Percentiles rank a stretch among this genome's conserved stretches.
Evolutionary conservation across 2,329 filamentous ascomycete species (phyloP).

Genomic region (Cyclaneusma minus): DNA sequence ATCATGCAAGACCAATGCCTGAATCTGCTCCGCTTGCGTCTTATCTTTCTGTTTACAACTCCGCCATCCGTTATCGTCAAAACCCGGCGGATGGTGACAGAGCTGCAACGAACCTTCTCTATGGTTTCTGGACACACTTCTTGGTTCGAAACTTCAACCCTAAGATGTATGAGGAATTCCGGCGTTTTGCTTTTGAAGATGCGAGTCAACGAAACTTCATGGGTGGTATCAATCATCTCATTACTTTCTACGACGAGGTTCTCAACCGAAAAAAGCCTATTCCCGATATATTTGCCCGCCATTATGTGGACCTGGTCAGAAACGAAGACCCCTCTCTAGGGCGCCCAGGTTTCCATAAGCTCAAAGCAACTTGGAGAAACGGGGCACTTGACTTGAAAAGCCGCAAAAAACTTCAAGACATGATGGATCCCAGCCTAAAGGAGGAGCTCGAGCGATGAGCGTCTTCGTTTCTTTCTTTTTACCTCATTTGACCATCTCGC

Average conservation of each 20-base stretch:
- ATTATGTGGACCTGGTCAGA: conserved; percentile 38
- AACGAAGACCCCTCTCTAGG: conserved; percentile 25
- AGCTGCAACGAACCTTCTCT: conserved; percentile 46
- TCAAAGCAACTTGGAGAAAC: conserved; percentile 36
- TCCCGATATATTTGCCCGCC: conserved; percentile 32
- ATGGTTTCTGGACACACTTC: conserved; percentile 63
- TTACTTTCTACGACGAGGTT: conserved; percentile 48
- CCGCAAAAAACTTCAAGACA: conserved; percentile 36
- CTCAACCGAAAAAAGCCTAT: conserved; percentile 33
- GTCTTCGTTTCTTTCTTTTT: too few species aligned
- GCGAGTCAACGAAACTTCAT: conserved; percentile 30
- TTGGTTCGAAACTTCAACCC: conserved; percentile 59
- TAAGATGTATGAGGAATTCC: conserved; percentile 63
- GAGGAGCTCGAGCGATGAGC: conserved; percentile 31
- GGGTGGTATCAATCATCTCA: conserved; percentile 43
- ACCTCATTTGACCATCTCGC: too few species aligned
- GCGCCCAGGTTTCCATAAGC: conserved; percentile 30
- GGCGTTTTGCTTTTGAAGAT: conserved; percentile 50
- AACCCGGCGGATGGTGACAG: too few species aligned
- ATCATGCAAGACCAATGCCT: conserved; percentile 6
- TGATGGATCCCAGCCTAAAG: conserved; percentile 33
- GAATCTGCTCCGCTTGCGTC: conserved; percentile 5
- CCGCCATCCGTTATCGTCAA: conserved; percentile 5
- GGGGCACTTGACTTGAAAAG: conserved; percentile 37
- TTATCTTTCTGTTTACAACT: conserved; percentile 6